Conservation (phyloP, 192 early-diverging fungal species). For the Backusella sp. region DNA sequence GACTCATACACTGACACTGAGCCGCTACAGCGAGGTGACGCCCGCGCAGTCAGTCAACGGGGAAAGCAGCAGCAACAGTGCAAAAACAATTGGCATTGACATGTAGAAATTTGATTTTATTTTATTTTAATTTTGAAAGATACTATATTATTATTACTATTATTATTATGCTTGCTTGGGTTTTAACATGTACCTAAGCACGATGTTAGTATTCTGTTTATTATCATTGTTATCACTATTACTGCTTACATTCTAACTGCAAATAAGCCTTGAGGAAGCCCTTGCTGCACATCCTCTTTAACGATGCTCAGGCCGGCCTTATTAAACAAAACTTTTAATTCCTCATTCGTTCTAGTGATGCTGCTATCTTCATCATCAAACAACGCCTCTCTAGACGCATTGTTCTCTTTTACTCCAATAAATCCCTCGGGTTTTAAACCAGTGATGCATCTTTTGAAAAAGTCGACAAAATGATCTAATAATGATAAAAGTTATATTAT, state of each 20-base stretch:
- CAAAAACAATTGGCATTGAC: slow-evolving; percentile 6
- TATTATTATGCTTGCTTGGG: slow-evolving; percentile 3
- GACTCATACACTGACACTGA: slow-evolving; percentile 25
- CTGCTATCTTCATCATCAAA: slow-evolving; percentile 85
- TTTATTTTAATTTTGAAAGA: not conserved
- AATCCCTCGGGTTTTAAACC: slow-evolving; percentile 68
- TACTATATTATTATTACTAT: not conserved
- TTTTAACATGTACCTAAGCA: slow-evolving; percentile 21
- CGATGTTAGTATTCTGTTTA: not conserved
- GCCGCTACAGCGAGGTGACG: not conserved
- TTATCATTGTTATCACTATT: not conserved
- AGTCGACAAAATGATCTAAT: slow-evolving; percentile 77
- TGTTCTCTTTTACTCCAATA: slow-evolving; percentile 94
- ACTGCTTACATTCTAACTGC: slow-evolving; percentile 67
- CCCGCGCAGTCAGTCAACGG: not conserved
- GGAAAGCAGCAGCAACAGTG: not conserved
- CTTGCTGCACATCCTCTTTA: slow-evolving; percentile 62
- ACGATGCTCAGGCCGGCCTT: slow-evolving; percentile 61
- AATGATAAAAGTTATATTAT: not conserved
- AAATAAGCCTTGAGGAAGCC: slow-evolving; percentile 67
- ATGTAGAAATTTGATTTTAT: not conserved
- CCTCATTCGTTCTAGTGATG: slow-evolving; percentile 65
- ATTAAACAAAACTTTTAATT: slow-evolving; percentile 62
- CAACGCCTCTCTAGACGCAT: slow-evolving; percentile 57
- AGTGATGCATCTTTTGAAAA: slow-evolving; percentile 74